These are phyloP conservation scores for Solanum chiquidenum DNA, from an alignment of 257 asterid species.

Conservation along the genomic window DNA sequence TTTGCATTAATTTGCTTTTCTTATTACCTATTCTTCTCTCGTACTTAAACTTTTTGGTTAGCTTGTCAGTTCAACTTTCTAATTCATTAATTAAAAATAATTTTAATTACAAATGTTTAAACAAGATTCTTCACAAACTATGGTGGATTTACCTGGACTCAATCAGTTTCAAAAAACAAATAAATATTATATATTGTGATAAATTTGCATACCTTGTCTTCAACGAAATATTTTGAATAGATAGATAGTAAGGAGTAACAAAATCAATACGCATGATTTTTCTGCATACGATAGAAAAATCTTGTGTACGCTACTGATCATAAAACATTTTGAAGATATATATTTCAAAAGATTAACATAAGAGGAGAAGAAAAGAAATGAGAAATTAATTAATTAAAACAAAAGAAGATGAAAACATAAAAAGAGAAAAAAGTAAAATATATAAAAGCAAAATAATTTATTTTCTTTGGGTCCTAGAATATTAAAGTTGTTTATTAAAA, in stretches of 20 bases:
- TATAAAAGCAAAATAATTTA: background rate
- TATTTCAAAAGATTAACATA: background rate
- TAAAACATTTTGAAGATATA: no score
- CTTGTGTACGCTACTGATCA: background rate
- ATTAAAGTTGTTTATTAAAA: background rate
- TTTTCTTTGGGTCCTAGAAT: background rate
- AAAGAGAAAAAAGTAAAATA: background rate
- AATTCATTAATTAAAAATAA: background rate
- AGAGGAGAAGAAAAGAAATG: background rate
- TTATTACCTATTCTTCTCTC: background rate
- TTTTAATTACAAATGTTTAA: background rate
- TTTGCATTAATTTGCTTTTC: background rate
- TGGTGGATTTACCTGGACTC: background rate
- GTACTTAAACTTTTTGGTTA: background rate
- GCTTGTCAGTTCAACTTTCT: background rate
- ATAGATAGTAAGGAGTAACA: no score
- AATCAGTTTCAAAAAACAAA: background rate
- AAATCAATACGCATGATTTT: no score
- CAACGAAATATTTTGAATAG: no score
- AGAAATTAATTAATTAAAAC: background rate
- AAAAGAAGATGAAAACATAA: background rate
- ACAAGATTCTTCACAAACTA: background rate
- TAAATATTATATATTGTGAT: no score
- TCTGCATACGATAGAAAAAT: fast-evolving
- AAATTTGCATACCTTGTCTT: background rate